phyloP scores from a whole-genome alignment of 2,329 filamentous ascomycete species.

The Fusarium pseudocircinatum region DNA sequence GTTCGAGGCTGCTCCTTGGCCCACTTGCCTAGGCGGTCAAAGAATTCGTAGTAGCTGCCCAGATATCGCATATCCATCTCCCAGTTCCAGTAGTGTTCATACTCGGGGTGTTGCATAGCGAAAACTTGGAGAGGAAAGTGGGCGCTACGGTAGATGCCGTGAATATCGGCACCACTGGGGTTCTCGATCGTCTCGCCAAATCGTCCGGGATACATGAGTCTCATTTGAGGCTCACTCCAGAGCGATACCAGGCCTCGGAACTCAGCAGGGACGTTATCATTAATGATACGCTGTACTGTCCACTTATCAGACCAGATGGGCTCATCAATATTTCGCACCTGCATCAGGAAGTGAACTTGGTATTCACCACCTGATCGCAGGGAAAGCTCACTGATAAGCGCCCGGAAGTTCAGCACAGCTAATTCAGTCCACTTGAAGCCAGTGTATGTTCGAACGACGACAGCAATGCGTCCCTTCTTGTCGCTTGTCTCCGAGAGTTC shows the following conservation, averaged over 20 bases:
- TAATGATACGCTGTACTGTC: conserved; percentile 76
- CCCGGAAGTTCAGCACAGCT: conserved; percentile 81
- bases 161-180: conserved; percentile 66
- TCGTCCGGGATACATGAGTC: conserved; percentile 75
- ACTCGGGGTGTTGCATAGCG: conserved; percentile 69
- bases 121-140: conserved; percentile 73
- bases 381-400: conserved; percentile 81
- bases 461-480: conserved; percentile 71
- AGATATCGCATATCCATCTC: conserved; percentile 75
- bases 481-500: conserved; percentile 43
- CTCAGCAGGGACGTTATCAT: conserved; percentile 72
- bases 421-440: conserved; percentile 83
- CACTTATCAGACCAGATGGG: conserved; percentile 84
- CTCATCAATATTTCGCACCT: conserved; percentile 81
- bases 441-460: conserved; percentile 83
- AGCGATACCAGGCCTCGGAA: conserved; percentile 84
- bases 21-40: conserved; percentile 74
- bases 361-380: conserved; percentile 85
- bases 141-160: conserved; percentile 74
- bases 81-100: conserved; percentile 76
- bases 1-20: conserved; percentile 73
- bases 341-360: conserved; percentile 82
- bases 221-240: conserved; percentile 89
- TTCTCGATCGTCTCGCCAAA: conserved; percentile 75
- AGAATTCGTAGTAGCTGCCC: conserved; percentile 77